A percentile compares a stretch with the other conserved stretches of the same genome.
These are phyloP conservation scores for Kuraishia hungarica DNA, from an alignment of 805 yeast genomes.

Conservation along the genomic window DNA sequence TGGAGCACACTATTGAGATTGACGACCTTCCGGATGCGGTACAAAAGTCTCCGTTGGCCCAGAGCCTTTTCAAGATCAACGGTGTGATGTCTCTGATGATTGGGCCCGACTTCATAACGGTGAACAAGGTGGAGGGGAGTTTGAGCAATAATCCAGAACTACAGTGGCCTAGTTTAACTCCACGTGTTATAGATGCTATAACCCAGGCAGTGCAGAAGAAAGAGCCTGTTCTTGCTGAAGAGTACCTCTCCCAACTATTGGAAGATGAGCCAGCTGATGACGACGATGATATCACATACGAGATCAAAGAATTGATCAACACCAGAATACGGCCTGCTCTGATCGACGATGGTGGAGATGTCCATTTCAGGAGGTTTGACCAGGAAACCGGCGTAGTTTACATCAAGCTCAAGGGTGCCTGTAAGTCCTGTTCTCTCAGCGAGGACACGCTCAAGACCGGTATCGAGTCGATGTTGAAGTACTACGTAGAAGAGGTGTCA, in stretches of 20 bases:
- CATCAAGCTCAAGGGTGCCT: constrained; percentile 58
- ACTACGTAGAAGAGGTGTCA: constrained; percentile 61
- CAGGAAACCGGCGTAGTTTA: constrained; percentile 47
- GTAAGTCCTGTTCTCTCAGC: constrained; percentile 63
- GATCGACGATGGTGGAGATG: constrained; percentile 72
- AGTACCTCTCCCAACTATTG: constrained; percentile 16
- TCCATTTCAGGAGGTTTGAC: constrained; percentile 56
- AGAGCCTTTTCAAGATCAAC: constrained; percentile 45
- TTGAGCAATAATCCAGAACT: constrained; percentile 23
- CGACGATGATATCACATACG: constrained; percentile 57
- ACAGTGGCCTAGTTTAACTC: constrained; percentile 20
- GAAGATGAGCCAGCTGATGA: constrained; percentile 34
- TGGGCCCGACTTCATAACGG: constrained; percentile 67
- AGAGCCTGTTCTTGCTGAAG: constrained; percentile 7
- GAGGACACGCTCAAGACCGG: constrained; percentile 62
- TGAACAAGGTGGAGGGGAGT: constrained; percentile 40
- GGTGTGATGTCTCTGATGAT: constrained; percentile 68
- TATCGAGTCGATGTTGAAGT: constrained; percentile 62
- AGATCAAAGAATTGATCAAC: constrained; percentile 62
- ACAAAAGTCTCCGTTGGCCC: constrained; percentile 56
- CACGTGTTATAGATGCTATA: constrained; percentile 16
- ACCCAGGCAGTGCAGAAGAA: constrained; percentile 16
- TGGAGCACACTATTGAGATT: constrained; percentile 35
- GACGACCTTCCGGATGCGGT: constrained; percentile 45
- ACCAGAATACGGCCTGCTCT: constrained; percentile 68